Percentiles rank a stretch among this genome's conserved stretches.
phyloP scores from a whole-genome alignment of 331 rosid species.

The Arachis monticola region DNA sequence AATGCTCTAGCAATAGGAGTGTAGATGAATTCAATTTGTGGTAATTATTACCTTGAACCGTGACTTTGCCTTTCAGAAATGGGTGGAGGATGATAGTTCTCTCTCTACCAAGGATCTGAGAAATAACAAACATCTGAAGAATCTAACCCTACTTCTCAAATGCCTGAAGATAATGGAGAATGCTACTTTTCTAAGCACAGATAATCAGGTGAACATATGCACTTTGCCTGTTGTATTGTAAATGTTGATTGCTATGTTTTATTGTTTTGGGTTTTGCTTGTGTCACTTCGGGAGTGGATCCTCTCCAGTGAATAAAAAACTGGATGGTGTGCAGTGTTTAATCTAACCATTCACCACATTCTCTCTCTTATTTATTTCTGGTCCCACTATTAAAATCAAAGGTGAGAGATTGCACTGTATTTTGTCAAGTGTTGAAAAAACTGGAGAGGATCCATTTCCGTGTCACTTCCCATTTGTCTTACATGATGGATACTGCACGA shows the following conservation, averaged over 20 bases:
- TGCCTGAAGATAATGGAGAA: slow-evolving; percentile 99
- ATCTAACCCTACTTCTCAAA: slow-evolving; percentile 78
- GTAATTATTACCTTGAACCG: slow-evolving; percentile 31
- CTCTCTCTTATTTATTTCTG: too few species aligned
- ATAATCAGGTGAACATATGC: slow-evolving; percentile 74
- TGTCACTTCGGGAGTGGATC: too few species aligned
- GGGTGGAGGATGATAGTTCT: slow-evolving; percentile 51
- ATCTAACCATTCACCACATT: too few species aligned
- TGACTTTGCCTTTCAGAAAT: slow-evolving; percentile 57
- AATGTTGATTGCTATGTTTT: slow-evolving; percentile 4
- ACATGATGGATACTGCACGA: slow-evolving; percentile 12
- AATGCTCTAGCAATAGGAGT: not conserved
- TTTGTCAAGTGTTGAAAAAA: too few species aligned
- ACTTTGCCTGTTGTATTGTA: slow-evolving; percentile 7
- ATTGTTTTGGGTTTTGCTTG: slow-evolving; percentile 17
- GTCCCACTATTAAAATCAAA: too few species aligned
- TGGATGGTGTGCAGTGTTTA: too few species aligned
- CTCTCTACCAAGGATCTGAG: slow-evolving; percentile 54
- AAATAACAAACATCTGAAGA: slow-evolving; percentile 49
- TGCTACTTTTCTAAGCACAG: slow-evolving; percentile 89
- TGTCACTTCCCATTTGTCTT: slow-evolving; percentile 19
- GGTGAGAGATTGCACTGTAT: too few species aligned
- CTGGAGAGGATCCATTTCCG: too few species aligned
- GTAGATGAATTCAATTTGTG: slow-evolving; percentile 12
- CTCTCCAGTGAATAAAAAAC: too few species aligned